Evolutionary conservation across 805 yeast genomes (phyloP), one percentile per base, ranked within the genome.

Genomic region (Candida boidinii): DNA sequence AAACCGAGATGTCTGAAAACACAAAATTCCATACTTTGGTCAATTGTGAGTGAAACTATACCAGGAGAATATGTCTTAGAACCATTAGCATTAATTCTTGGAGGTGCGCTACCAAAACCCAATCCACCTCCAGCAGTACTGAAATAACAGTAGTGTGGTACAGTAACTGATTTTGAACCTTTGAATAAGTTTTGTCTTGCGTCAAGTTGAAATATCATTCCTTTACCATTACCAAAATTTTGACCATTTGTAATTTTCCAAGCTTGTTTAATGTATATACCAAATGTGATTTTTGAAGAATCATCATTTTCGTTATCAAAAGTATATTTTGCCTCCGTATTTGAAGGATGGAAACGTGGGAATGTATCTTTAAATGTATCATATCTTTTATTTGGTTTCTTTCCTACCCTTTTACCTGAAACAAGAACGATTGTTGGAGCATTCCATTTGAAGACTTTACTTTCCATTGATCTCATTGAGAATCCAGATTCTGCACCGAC

Each of bases 361-460:
- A 56, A 79, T 14, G 66, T 68, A 3, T 66, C 51, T 13, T 66
- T 62, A 43, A 82, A 79, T 14, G 59, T 59, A 19, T 58, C 61
- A 44, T 71, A 76, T 21, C 82, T 53, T 33, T 60, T 67, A 34
- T 64, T 70, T 7, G 32, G 10, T 0, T 66, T 57, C 23, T 48
- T 33, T 27, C 55, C 51, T 17, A 78, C 51, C 29, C 73, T 51
- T 43, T 65, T 68, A 0, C 96, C 97, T 3, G 74, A 68, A 1
- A 90, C 62, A 0, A 88, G 38, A 7, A 88, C 43, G 1, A 90
- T 51, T 0, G 95, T 73, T 0, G 96, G 95, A 0, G 95, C 92
- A 44, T 73, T 76, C 95, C 96, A 90, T 45, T 87, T 85, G 62
- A 85, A 75, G 0, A 80, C 81, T 41, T 79, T 84, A 35, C 79